phyloP scores from a whole-genome alignment of 306 rosid genomes.

The Erythrophleum fordii region DNA sequence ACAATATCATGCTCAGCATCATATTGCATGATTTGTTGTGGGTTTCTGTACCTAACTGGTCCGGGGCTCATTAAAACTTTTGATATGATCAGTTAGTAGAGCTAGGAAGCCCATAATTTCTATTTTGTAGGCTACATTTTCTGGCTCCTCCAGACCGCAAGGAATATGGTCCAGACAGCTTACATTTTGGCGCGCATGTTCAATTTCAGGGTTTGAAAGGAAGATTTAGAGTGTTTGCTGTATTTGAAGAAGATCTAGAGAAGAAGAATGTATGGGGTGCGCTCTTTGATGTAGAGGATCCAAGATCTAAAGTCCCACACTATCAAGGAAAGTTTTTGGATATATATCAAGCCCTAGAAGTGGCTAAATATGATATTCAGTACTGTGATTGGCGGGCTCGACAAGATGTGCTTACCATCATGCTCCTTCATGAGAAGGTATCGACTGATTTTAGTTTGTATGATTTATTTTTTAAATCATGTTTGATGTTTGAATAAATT shows the following conservation, averaged over 20 bases:
- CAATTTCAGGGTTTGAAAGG: constrained; percentile 74
- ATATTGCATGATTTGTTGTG: neutral
- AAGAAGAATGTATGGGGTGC: constrained; percentile 83
- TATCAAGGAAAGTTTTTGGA: constrained; percentile 82
- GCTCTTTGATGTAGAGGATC: constrained; percentile 96
- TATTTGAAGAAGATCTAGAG: constrained; percentile 68
- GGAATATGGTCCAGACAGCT: neutral
- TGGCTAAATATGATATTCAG: constrained; percentile 84
- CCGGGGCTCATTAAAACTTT: neutral
- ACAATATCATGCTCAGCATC: neutral
- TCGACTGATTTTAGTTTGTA: neutral
- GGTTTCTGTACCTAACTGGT: neutral
- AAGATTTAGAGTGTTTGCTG: constrained; percentile 78
- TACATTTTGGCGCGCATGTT: constrained; percentile 20
- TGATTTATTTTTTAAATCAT: neutral
- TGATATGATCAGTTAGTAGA: neutral
- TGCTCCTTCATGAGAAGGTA: constrained; percentile 98
- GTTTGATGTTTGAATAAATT: constrained; percentile 20
- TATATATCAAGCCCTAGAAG: constrained; percentile 80
- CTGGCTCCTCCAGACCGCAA: neutral
- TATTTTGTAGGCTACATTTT: neutral
- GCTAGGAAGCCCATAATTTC: neutral
- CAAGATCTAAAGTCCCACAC: constrained; percentile 75
- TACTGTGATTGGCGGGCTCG: constrained; percentile 99
- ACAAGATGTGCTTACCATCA: constrained; percentile 89